phyloP scores from a whole-genome alignment of 2,329 filamentous ascomycete genomes.

The Beauveria brongniartii region DNA sequence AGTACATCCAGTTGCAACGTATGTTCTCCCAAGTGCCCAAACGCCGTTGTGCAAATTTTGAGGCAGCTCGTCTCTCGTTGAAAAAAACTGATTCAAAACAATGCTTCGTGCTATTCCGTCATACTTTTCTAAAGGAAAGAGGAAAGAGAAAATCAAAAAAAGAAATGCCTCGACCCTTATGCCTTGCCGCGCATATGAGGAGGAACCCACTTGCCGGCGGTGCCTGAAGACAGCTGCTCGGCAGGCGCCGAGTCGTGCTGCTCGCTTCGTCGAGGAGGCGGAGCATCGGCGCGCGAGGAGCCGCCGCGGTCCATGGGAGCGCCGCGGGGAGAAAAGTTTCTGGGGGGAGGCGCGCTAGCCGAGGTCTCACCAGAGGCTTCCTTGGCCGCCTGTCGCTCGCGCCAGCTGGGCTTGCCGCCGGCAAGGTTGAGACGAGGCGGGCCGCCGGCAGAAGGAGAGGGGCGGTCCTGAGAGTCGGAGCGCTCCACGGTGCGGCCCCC shows the following conservation, averaged over 20 bases:
- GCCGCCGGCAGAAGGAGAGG: slow-evolving; percentile 30
- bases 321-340: slow-evolving; percentile 26
- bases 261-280: slow-evolving; percentile 13
- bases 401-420: slow-evolving; percentile 60
- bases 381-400: slow-evolving; percentile 58
- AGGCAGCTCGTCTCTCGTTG: slow-evolving; percentile 1
- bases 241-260: slow-evolving; percentile 34
- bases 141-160: not conserved
- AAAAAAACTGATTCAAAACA: slow-evolving; percentile 6
- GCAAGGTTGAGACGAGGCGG: slow-evolving; percentile 56
- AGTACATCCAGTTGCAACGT: slow-evolving; percentile 10
- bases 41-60: slow-evolving; percentile 9
- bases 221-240: slow-evolving; percentile 46
- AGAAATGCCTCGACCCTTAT: not conserved
- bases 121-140: slow-evolving; percentile 1
- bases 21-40: slow-evolving; percentile 7
- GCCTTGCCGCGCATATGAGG: slow-evolving; percentile 31
- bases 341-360: slow-evolving; percentile 37
- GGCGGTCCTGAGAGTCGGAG: slow-evolving; percentile 39
- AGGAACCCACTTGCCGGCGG: slow-evolving; percentile 53
- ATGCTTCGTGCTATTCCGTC: slow-evolving; percentile 9
- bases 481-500: slow-evolving; percentile 31
- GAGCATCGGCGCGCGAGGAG: slow-evolving; percentile 28
- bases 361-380: slow-evolving; percentile 25
- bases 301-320: slow-evolving; percentile 34